Conservation (phyloP, 1,284 basidiomycete genomes). For the Schizophyllum amplum region DNA sequence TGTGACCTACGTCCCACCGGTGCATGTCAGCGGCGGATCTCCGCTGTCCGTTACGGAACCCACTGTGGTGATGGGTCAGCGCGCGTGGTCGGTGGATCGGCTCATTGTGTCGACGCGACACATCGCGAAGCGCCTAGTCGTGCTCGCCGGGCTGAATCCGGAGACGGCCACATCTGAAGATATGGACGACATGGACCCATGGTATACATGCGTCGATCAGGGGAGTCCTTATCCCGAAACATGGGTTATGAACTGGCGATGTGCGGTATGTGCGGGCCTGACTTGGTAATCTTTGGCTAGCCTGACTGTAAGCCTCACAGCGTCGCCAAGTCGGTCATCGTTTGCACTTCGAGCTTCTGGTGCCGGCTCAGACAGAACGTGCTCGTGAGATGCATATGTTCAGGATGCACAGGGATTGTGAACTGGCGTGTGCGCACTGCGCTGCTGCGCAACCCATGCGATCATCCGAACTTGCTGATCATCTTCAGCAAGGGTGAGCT, state of each 20-base stretch:
- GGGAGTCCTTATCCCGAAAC: not conserved
- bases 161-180: not conserved
- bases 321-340: not conserved
- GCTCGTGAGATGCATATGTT: not conserved
- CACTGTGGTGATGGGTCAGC: too few species aligned
- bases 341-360: not conserved
- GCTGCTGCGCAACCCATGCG: too few species aligned
- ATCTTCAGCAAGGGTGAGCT: too few species aligned
- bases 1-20: too few species aligned
- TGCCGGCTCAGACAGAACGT: not conserved
- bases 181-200: not conserved
- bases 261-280: not conserved
- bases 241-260: not conserved
- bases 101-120: too few species aligned
- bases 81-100: too few species aligned
- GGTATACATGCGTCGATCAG: not conserved
- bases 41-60: too few species aligned
- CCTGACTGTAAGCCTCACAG: not conserved
- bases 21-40: too few species aligned
- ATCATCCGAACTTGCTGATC: too few species aligned
- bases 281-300: not conserved
- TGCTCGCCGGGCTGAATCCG: not conserved
- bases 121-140: too few species aligned
- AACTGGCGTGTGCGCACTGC: not conserved
- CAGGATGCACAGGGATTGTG: not conserved